phyloP scores from a whole-genome alignment of 208 protist species.

The Acanthamoeba polyphaga region DNA sequence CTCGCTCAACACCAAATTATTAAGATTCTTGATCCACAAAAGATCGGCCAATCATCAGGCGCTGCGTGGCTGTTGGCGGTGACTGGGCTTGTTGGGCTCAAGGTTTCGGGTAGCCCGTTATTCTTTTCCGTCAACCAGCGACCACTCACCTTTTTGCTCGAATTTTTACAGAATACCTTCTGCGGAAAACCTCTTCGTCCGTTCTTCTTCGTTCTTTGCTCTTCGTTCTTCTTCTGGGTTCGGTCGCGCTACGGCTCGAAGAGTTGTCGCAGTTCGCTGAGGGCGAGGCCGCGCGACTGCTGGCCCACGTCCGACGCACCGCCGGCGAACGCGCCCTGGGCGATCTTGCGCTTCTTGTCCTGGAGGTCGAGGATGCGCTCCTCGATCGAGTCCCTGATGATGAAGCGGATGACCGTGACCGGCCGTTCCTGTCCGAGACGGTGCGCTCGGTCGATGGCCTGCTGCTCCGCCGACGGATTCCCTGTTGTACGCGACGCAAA shows the following conservation, averaged over 20 bases:
- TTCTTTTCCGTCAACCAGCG: no score
- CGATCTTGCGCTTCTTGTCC: slow-evolving; percentile 62
- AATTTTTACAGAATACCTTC: no score
- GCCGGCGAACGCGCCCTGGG: slow-evolving; percentile 54
- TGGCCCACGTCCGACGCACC: background rate
- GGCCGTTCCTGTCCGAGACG: slow-evolving; percentile 61
- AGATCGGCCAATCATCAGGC: background rate
- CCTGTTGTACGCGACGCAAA: background rate
- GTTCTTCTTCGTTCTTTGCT: no score
- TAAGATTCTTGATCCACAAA: background rate
- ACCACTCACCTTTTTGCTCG: no score
- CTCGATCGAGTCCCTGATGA: slow-evolving; percentile 67
- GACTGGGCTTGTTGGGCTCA: background rate
- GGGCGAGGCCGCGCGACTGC: slow-evolving; percentile 55
- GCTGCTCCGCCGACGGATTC: slow-evolving; percentile 74
- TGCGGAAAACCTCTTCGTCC: no score
- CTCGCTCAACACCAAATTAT: background rate
- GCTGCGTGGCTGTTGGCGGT: background rate
- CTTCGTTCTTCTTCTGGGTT: no score
- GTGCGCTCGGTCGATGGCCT: slow-evolving; percentile 70
- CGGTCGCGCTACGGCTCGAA: background rate
- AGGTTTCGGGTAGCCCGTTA: no score
- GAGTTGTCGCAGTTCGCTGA: slow-evolving; percentile 58
- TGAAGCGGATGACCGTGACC: slow-evolving; percentile 70
- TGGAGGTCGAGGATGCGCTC: slow-evolving; percentile 74